Conservation (phyloP, 306 rosid genomes). For the cucumber (Cucumis sativus) region DNA sequence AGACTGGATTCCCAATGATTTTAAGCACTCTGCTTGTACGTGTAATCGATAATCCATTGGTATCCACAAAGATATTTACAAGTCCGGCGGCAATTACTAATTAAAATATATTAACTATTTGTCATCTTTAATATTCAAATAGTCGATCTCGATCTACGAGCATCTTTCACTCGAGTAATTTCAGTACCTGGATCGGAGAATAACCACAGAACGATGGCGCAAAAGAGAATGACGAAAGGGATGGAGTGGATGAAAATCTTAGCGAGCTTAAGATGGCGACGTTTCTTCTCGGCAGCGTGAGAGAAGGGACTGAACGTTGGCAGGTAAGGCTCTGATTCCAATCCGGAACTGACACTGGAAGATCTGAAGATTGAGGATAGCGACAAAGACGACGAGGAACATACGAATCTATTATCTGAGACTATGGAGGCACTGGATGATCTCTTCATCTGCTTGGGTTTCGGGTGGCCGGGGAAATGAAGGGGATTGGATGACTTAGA, state of each 20-base stretch:
- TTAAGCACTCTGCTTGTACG: background rate
- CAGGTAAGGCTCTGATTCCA: slow-evolving; percentile 21
- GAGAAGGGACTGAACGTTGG: slow-evolving; percentile 83
- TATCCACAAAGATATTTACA: background rate
- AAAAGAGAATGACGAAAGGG: slow-evolving; percentile 62
- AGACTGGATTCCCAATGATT: background rate
- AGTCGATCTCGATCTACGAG: background rate
- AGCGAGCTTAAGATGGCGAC: slow-evolving; percentile 45
- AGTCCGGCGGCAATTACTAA: background rate
- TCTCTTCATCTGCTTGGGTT: slow-evolving; percentile 27
- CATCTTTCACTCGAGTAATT: background rate
- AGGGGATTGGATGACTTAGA: background rate
- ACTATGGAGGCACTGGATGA: slow-evolving; percentile 16
- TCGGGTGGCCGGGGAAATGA: background rate
- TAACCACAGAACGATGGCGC: slow-evolving; percentile 84
- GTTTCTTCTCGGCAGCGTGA: slow-evolving; percentile 41
- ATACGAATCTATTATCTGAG: background rate
- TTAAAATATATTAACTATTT: background rate
- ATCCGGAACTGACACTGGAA: slow-evolving; percentile 16
- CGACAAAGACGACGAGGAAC: background rate
- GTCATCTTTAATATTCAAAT: background rate
- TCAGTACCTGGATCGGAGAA: slow-evolving; percentile 41
- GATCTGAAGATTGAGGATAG: slow-evolving; percentile 25
- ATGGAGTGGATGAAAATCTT: slow-evolving; percentile 60
- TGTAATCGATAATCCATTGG: background rate